Percentiles rank a stretch among this genome's conserved stretches.
Conservation (phyloP, 495 filamentous ascomycete genomes). For the Aspergillus haitiensis region DNA sequence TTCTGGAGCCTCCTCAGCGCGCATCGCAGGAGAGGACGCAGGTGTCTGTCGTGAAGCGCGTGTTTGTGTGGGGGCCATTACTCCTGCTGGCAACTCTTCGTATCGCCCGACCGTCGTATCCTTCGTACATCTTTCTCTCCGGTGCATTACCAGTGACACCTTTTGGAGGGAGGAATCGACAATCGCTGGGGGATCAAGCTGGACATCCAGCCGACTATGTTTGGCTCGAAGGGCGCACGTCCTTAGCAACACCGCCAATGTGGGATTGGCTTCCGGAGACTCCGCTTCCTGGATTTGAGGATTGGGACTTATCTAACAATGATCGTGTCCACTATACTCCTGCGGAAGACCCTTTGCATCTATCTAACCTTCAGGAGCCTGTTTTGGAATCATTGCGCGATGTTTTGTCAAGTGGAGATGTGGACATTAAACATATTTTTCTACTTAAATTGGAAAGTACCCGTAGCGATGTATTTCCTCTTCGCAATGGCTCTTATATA, state of each 20-base stretch:
- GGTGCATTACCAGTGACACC: conserved; percentile 31
- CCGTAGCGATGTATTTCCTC: conserved; percentile 50
- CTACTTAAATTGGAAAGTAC: conserved; percentile 51
- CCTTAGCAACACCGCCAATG: conserved; percentile 26
- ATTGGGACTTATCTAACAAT: conserved; percentile 30
- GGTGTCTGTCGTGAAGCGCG: conserved; percentile 19
- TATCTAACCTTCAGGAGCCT: conserved; percentile 46
- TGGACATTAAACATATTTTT: conserved; percentile 51
- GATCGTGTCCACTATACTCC: conserved; percentile 39
- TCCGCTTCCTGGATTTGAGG: conserved; percentile 32
- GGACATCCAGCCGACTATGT: conserved; percentile 27
- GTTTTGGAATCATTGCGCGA: conserved; percentile 37
- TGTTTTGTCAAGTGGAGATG: conserved; percentile 32
- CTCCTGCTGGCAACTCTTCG: conserved; percentile 28
- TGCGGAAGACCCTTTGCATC: conserved; percentile 42
- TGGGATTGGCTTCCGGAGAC: conserved; percentile 37
- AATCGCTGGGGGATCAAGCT: conserved; percentile 28
- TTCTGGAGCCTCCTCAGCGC: conserved; percentile 16
- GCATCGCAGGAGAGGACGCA: conserved; percentile 7
- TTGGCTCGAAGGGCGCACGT: conserved; percentile 26
- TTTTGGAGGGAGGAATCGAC: conserved; percentile 28
- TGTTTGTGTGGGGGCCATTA: conserved; percentile 24
- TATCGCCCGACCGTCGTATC: conserved; percentile 31
- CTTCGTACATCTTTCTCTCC: conserved; percentile 37
- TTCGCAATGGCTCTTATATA: conserved; percentile 44